These are phyloP conservation scores for Claviceps africana DNA, from an alignment of 2,329 filamentous ascomycete genomes.

Conservation along the genomic window DNA sequence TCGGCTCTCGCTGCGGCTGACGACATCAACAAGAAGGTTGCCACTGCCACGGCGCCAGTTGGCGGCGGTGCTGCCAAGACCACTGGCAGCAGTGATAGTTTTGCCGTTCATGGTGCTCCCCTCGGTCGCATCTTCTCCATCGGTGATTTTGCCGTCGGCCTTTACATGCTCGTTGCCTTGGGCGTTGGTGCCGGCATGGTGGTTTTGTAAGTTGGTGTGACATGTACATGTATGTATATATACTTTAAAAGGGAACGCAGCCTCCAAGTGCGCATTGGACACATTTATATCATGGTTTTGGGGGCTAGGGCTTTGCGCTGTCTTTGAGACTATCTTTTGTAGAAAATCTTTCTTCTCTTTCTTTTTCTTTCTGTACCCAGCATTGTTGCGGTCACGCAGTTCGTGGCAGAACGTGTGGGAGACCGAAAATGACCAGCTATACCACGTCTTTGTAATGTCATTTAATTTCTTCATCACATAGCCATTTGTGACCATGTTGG, in stretches of 20 bases:
- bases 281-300: neutral
- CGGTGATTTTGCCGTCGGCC: conserved; percentile 33
- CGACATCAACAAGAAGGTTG: conserved; percentile 28
- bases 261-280: conserved; percentile 8
- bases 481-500: no score
- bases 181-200: conserved; percentile 39
- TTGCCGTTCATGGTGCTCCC: conserved; percentile 9
- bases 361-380: conserved; percentile 10
- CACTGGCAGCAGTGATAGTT: conserved; percentile 1
- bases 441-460: neutral
- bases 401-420: conserved; percentile 9
- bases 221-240: neutral
- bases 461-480: neutral
- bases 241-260: neutral
- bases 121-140: conserved; percentile 28
- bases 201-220: conserved; percentile 28
- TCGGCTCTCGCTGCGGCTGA: conserved; percentile 49
- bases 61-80: conserved; percentile 4
- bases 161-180: conserved; percentile 39
- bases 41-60: conserved; percentile 4
- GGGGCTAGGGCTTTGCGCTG: neutral
- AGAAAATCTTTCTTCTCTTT: neutral
- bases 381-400: conserved; percentile 16
- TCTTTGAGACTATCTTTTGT: neutral
- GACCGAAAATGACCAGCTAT: conserved; percentile 8